phyloP scores from a whole-genome alignment of 202 grass and related monocot genomes.

The Schoenoplectus tabernaemontani region DNA sequence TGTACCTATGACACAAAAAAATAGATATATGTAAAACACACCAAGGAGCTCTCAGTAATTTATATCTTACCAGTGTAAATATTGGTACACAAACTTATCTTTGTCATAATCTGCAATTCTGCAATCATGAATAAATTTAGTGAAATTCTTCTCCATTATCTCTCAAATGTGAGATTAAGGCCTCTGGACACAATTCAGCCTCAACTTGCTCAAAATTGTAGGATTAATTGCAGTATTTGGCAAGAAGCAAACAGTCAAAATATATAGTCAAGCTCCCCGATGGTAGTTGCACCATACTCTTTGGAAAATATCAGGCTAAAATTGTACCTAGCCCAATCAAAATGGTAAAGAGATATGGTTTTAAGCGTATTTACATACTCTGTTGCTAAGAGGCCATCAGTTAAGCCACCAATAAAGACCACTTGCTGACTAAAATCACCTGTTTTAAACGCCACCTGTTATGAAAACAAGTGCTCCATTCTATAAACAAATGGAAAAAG shows the following conservation, averaged over 20 bases:
- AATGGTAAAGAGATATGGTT: neutral
- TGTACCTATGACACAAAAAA: slow-evolving; percentile 42
- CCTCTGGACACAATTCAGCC: neutral
- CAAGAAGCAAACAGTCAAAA: neutral
- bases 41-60: neutral
- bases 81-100: neutral
- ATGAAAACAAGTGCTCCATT: slow-evolving; percentile 18
- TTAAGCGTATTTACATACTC: slow-evolving; percentile 44
- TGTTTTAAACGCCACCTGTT: slow-evolving; percentile 81
- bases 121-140: neutral
- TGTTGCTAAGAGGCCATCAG: slow-evolving; percentile 82
- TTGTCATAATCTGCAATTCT: neutral
- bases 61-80: neutral
- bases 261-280: neutral
- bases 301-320: neutral
- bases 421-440: slow-evolving; percentile 90
- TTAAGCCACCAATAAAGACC: slow-evolving; percentile 87
- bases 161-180: neutral
- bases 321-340: neutral
- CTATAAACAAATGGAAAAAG: slow-evolving; percentile 24
- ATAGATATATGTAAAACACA: neutral
- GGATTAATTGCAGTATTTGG: neutral
- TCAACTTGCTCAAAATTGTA: neutral
- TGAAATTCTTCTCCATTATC: neutral
- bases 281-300: neutral